These are phyloP conservation scores for Tausonia pullulans DNA, from an alignment of 1,284 basidiomycete species.

Conservation along the genomic window DNA sequence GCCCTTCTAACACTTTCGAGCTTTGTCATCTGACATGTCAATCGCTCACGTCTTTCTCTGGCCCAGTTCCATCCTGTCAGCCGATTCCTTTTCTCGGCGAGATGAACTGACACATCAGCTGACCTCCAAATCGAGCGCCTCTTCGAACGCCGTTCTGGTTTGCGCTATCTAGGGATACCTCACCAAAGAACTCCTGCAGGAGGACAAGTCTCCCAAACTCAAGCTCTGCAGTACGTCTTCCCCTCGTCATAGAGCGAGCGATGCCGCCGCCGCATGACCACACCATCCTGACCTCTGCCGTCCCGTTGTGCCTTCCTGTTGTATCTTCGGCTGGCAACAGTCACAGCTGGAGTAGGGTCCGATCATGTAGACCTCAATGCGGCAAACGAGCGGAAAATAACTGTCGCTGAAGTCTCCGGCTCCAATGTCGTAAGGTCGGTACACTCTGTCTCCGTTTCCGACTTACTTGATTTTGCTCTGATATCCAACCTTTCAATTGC, in stretches of 20 bases:
- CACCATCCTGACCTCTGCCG: no score
- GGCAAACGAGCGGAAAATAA: slow-evolving; percentile 67
- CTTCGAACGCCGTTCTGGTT: background rate
- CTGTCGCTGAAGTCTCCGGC: slow-evolving; percentile 69
- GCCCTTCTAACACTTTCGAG: no score
- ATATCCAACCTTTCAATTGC: no score
- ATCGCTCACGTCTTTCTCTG: no score
- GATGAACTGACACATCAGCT: background rate
- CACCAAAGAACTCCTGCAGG: slow-evolving; percentile 56
- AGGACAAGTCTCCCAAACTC: slow-evolving; percentile 68
- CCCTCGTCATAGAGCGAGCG: no score
- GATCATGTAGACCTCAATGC: slow-evolving; percentile 88
- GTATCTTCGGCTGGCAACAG: slow-evolving; percentile 19
- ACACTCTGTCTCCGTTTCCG: no score
- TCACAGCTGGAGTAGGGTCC: slow-evolving; percentile 90
- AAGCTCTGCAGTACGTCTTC: slow-evolving; percentile 50
- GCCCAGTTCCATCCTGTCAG: slow-evolving; percentile 42
- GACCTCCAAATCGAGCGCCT: background rate
- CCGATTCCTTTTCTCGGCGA: background rate
- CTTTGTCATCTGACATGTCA: no score
- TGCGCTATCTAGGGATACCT: slow-evolving; percentile 50
- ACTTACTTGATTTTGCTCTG: no score
- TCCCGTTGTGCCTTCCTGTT: no score
- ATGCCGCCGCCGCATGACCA: no score
- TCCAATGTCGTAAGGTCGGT: slow-evolving; percentile 65